Percentiles rank a stretch among this genome's conserved stretches.
Conservation (phyloP, 495 filamentous ascomycete genomes). For the Lasiosphaeria ovina region DNA sequence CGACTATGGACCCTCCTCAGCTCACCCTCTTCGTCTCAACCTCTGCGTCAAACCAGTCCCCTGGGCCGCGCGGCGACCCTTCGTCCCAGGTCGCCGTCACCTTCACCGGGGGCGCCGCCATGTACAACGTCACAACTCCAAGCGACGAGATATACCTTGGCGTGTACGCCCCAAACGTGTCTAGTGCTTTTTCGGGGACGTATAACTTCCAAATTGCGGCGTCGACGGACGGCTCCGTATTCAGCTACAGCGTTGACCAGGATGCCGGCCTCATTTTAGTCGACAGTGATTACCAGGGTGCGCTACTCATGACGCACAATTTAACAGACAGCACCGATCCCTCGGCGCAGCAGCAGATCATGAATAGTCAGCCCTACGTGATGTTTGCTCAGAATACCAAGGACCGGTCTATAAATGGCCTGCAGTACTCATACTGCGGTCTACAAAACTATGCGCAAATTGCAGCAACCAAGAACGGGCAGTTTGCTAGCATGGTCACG, state of each 20-base stretch:
- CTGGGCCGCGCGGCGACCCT: constrained; percentile 58
- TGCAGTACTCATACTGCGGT: constrained; percentile 74
- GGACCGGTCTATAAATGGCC: constrained; percentile 57
- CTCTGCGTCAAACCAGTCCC: constrained; percentile 58
- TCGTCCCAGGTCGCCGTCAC: constrained; percentile 41
- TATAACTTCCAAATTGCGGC: constrained; percentile 80
- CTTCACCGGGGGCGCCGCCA: constrained; percentile 60
- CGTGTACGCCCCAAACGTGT: constrained; percentile 63
- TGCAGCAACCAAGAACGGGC: constrained; percentile 46
- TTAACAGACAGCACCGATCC: constrained; percentile 48
- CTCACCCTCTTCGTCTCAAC: constrained; percentile 76
- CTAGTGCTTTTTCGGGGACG: constrained; percentile 50
- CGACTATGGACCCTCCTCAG: constrained; percentile 56
- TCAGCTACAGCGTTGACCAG: constrained; percentile 49
- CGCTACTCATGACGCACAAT: constrained; percentile 73
- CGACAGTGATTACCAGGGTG: constrained; percentile 75
- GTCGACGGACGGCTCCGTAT: constrained; percentile 75
- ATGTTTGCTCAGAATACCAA: constrained; percentile 74
- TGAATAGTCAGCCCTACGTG: constrained; percentile 64
- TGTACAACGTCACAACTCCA: constrained; percentile 47
- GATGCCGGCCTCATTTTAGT: constrained; percentile 61
- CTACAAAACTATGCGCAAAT: constrained; percentile 62
- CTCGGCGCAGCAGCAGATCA: constrained; percentile 50
- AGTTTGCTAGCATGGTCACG: constrained; percentile 45
- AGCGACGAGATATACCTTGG: constrained; percentile 69